Evolutionary conservation across 441 rosid genomes (phyloP).

Genomic region (Hypseocharis bilobata): DNA sequence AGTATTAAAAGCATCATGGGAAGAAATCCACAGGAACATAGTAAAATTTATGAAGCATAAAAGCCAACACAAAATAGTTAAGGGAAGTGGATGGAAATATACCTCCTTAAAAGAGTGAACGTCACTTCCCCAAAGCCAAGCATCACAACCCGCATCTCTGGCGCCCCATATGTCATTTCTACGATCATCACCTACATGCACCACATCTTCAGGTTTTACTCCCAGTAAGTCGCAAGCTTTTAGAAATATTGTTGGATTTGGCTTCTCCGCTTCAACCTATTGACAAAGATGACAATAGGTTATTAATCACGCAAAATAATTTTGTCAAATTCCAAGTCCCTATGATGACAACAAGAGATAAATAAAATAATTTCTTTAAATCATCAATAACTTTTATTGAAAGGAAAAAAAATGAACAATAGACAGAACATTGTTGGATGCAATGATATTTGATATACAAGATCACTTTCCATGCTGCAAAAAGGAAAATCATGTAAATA

Average conservation of each 20-base stretch:
- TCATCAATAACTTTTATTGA: too few relatives aligned
- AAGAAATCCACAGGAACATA: too few relatives aligned
- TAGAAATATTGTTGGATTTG: conserved; percentile 82
- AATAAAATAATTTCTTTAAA: background rate
- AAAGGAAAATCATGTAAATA: too few relatives aligned
- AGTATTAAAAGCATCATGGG: too few relatives aligned
- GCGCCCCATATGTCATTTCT: conserved; percentile 97
- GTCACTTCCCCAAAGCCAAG: conserved; percentile 97
- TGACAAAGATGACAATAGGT: too few relatives aligned
- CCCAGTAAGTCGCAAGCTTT: conserved; percentile 80
- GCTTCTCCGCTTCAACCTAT: conserved; percentile 91
- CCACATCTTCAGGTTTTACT: conserved; percentile 79
- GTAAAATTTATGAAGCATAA: too few relatives aligned
- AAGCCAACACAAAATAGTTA: too few relatives aligned
- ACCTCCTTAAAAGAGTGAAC: conserved; percentile 81
- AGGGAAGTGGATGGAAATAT: background rate
- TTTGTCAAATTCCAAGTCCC: too few relatives aligned
- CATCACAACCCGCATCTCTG: conserved; percentile 91
- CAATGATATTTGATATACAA: background rate
- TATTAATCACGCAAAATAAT: background rate
- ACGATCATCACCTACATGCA: conserved; percentile 93
- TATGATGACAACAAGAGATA: background rate
- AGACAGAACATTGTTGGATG: background rate
- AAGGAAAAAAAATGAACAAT: too few relatives aligned
- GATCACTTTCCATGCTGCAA: background rate